A percentile compares a stretch with the other conserved stretches of the same genome.
Evolutionary conservation across 768 basidiomycete species (phyloP).

Genomic region (Lentinula sp.): DNA sequence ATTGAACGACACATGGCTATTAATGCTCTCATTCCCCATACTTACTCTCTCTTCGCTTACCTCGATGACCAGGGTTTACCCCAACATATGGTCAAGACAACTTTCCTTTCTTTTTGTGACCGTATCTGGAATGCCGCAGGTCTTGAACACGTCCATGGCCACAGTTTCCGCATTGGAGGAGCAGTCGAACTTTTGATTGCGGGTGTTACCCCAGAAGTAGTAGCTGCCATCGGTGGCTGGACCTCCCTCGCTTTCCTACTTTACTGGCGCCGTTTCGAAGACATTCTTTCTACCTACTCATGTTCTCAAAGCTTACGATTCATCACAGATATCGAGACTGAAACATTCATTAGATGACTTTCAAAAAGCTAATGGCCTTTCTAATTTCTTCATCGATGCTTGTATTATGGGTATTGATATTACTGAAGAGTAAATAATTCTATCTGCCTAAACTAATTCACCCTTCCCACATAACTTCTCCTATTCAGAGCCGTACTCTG

Average conservation of each 20-base stretch:
- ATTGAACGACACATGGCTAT: too few relatives aligned
- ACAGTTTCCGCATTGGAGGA: too few relatives aligned
- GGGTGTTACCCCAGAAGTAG: too few relatives aligned
- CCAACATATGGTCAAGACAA: too few relatives aligned
- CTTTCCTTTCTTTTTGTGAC: too few relatives aligned
- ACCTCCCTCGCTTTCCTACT: conserved; percentile 25
- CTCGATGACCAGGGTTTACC: too few relatives aligned
- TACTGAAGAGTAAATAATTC: neutral
- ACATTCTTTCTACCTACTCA: conserved; percentile 14
- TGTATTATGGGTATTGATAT: neutral
- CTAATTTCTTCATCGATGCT: neutral
- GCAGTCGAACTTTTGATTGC: too few relatives aligned
- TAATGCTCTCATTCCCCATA: too few relatives aligned
- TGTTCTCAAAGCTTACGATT: conserved; percentile 5
- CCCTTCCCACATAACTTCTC: neutral
- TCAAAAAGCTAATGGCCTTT: neutral
- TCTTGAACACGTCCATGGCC: too few relatives aligned
- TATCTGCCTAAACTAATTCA: neutral
- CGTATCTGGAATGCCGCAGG: too few relatives aligned
- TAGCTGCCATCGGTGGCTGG: too few relatives aligned
- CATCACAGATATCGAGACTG: neutral
- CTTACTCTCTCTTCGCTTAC: too few relatives aligned
- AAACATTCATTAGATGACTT: neutral
- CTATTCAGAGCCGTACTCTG: neutral
- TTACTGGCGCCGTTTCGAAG: conserved; percentile 24